A percentile compares a stretch with the other conserved stretches of the same genome.
Evolutionary conservation across 2,329 filamentous ascomycete species (phyloP).

Genomic region (Huntiella decipiens): DNA sequence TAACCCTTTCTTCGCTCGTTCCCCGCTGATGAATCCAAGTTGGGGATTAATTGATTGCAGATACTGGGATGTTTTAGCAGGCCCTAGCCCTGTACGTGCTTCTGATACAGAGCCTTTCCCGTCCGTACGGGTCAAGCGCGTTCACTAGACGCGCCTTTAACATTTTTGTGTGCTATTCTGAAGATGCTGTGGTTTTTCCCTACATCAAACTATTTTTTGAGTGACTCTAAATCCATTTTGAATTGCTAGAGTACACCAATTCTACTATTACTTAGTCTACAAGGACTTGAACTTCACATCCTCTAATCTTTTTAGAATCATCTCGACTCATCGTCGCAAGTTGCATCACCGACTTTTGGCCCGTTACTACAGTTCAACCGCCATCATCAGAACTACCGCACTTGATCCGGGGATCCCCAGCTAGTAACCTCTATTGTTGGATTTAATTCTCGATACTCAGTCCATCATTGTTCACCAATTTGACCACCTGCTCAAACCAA

Average conservation of each 20-base stretch:
- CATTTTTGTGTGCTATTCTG: neutral
- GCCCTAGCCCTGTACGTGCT: too few species aligned
- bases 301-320: neutral
- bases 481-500: too few species aligned
- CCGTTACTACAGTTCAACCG: too few species aligned
- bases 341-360: neutral
- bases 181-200: neutral
- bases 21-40: too few species aligned
- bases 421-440: too few species aligned
- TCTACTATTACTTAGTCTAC: neutral
- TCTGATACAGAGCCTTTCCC: neutral
- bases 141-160: slow-evolving; percentile 2
- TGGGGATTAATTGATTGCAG: too few species aligned
- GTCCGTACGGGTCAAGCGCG: neutral
- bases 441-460: too few species aligned
- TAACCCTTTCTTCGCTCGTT: too few species aligned
- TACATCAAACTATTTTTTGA: neutral
- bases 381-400: too few species aligned
- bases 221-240: neutral
- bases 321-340: neutral
- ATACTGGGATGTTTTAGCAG: too few species aligned
- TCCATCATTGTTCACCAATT: too few species aligned
- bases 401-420: too few species aligned
- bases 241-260: neutral
- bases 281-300: neutral